Evolutionary conservation across 768 basidiomycete species (phyloP), one percentile per base, ranked within the genome.

Genomic region (Psilocybe tampanensis): DNA sequence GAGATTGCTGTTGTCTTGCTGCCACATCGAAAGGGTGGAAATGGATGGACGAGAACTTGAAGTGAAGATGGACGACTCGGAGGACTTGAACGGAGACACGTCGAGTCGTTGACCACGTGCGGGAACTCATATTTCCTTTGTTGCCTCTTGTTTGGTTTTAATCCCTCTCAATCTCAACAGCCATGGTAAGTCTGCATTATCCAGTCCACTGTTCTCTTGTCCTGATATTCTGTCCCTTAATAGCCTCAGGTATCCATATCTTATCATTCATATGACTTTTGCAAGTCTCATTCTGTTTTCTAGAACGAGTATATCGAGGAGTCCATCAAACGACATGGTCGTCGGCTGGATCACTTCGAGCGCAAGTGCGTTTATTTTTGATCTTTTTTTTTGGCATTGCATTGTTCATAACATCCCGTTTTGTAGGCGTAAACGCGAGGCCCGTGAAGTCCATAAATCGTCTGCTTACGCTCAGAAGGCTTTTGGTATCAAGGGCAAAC

Each of bases 301-400:
- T 55, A 99, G 93, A 98, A 98, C 82, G 95, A 98, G 72, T 98
- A 98, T 73, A 98, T 99, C 74, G 96, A 98, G 74, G 96, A 99
- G 80, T 91, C 93, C 69, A 95, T 98, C 73, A 95, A 94, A 77
- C 89, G 94, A 52, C 92, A 98, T 84, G 96, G 96, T 70, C 85
- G 95, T 64, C 86, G 95, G 69, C 78, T 98, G 79, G 95, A 99
- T 79, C 86, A 96, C 74, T 95, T 90, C 74, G 97, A 99, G 80
- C 85, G 87, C 68, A 96, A 90, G 94, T 96, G 70, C 64, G 92
- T 77, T 29, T 39, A n/a, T n/a, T n/a, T 39, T 19, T 44, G 45
- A 52, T 59, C 52, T n/a, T 24, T 33, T 47, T 33, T 23, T 39
- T 29, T 44, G 44, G 24, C 9, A 47, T 53, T 5, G 45, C 13